Percentiles rank a stretch among this genome's conserved stretches.
Conservation (phyloP, 805 yeast species). For the Brettanomyces sp. region DNA sequence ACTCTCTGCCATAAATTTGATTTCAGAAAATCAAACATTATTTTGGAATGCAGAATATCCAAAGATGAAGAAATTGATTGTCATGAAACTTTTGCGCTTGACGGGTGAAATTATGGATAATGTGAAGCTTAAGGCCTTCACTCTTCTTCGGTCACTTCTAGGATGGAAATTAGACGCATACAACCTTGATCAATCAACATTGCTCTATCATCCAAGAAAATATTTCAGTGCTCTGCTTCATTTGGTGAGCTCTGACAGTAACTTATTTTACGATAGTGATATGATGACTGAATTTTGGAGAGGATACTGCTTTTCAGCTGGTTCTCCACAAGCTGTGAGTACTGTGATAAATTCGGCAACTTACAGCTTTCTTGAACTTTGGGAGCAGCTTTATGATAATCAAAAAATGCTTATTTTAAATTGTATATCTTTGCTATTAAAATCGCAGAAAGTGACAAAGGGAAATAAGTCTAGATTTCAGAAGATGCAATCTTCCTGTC, state of each 20-base stretch:
- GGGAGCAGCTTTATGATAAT: constrained; percentile 8
- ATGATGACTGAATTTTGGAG: constrained; percentile 37
- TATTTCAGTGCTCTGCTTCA: constrained; percentile 23
- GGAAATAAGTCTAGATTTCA: constrained; percentile 7
- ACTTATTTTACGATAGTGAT: constrained; percentile 5
- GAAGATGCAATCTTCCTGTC: constrained; percentile 16
- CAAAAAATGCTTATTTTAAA: constrained; percentile 11
- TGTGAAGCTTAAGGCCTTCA: constrained; percentile 35
- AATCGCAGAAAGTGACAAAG: neutral
- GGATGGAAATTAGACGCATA: constrained; percentile 5
- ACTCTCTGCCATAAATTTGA: constrained; percentile 33
- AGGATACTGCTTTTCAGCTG: constrained; percentile 46
- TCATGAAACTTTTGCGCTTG: constrained; percentile 39
- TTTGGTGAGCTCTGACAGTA: constrained; percentile 10
- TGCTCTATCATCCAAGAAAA: constrained; percentile 8
- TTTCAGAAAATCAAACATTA: constrained; percentile 20
- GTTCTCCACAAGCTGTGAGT: constrained; percentile 44
- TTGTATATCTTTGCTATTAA: constrained; percentile 21
- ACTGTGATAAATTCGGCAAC: constrained; percentile 34
- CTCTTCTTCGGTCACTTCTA: constrained; percentile 24
- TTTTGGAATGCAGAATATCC: constrained; percentile 5
- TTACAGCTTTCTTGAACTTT: constrained; percentile 24
- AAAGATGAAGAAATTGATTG: constrained; percentile 13
- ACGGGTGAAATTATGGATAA: constrained; percentile 57
- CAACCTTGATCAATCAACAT: neutral